Evolutionary conservation across 2,329 filamentous ascomycete species (phyloP).

Genomic region (Hymenoscyphus albidus): DNA sequence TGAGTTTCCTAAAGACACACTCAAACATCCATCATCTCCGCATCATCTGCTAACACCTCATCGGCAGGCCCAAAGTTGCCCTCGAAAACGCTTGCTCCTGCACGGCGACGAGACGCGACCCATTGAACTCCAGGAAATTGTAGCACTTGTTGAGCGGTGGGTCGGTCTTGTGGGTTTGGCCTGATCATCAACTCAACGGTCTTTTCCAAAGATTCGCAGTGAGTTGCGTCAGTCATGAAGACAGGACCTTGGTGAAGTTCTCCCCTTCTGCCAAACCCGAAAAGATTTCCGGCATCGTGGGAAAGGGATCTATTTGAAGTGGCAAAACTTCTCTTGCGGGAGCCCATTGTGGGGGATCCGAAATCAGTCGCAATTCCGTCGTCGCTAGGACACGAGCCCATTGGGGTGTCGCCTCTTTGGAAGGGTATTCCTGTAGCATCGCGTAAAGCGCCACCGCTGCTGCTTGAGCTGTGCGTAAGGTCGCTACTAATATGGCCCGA

Average conservation of each 20-base stretch:
- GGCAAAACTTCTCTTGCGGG: slow-evolving; percentile 30
- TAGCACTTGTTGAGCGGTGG: slow-evolving; percentile 70
- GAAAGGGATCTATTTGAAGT: slow-evolving; percentile 32
- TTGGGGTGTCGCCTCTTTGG: slow-evolving; percentile 33
- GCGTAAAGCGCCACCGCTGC: slow-evolving; percentile 64
- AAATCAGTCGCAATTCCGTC: slow-evolving; percentile 39
- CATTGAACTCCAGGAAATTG: slow-evolving; percentile 71
- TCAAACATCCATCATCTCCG: slow-evolving; percentile 38
- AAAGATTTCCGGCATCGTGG: slow-evolving; percentile 35
- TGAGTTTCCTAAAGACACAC: slow-evolving; percentile 20
- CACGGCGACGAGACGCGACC: slow-evolving; percentile 71
- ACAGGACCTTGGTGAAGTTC: slow-evolving; percentile 68
- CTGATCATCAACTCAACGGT: slow-evolving; percentile 87
- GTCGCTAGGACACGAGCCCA: slow-evolving; percentile 37
- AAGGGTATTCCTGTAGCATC: slow-evolving; percentile 71
- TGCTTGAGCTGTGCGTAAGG: slow-evolving; percentile 80
- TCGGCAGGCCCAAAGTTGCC: slow-evolving; percentile 89
- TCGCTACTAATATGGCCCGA: slow-evolving; percentile 87
- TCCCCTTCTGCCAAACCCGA: slow-evolving; percentile 42
- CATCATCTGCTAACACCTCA: slow-evolving; percentile 38
- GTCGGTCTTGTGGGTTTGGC: slow-evolving; percentile 68
- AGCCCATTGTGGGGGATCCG: slow-evolving; percentile 35
- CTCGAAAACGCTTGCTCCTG: slow-evolving; percentile 92
- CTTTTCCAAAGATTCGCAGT: slow-evolving; percentile 74
- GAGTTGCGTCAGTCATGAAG: slow-evolving; percentile 79